These are phyloP conservation scores for Puccinia hordei DNA, from an alignment of 1,284 basidiomycete genomes.

Conservation along the genomic window DNA sequence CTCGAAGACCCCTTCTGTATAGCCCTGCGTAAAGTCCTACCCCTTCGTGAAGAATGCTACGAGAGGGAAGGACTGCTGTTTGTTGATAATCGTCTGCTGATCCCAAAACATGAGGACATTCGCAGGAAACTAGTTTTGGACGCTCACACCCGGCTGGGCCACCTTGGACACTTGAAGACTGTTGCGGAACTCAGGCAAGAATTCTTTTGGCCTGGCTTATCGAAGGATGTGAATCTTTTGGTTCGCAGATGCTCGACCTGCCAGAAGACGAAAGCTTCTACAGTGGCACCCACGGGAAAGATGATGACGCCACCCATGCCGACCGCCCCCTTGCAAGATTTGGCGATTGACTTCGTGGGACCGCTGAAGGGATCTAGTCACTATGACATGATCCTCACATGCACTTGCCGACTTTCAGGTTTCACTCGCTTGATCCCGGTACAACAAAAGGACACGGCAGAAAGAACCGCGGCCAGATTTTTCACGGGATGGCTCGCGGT, in stretches of 20 bases:
- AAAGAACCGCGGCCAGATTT: too few species aligned
- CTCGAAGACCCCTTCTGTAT: background rate
- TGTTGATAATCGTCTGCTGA: background rate
- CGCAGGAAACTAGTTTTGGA: background rate
- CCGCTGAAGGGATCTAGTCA: too few species aligned
- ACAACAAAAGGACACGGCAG: too few species aligned
- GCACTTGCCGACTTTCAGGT: too few species aligned
- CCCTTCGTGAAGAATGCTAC: background rate
- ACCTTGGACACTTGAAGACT: background rate
- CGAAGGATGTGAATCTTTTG: background rate
- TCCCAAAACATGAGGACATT: background rate
- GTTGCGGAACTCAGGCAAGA: background rate
- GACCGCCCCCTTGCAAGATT: too few species aligned
- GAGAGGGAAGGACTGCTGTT: background rate
- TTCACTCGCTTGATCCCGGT: too few species aligned
- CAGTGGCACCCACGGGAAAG: background rate
- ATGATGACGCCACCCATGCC: too few species aligned
- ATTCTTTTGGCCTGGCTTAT: background rate
- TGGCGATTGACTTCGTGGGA: too few species aligned
- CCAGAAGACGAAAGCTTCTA: background rate
- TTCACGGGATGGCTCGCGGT: background rate
- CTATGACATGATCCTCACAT: too few species aligned
- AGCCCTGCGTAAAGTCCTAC: background rate
- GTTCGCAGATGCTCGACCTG: background rate
- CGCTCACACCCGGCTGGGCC: background rate